Base-by-base conservation (phyloP, 108 stramenopile genomes). In the Pseudonitzschia multiseries region DNA sequence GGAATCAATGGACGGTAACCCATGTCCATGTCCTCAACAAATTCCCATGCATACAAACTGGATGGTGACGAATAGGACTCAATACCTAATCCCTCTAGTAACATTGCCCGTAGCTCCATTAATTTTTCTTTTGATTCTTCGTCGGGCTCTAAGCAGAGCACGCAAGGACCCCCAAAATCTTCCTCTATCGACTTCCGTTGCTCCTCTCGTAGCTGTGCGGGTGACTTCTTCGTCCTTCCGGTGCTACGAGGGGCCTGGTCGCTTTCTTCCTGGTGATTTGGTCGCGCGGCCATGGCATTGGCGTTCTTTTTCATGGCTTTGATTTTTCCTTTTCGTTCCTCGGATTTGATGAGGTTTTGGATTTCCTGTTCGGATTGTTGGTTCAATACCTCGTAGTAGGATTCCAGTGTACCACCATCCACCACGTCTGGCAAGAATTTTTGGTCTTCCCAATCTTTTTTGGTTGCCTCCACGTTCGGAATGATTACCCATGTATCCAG, bases 61-160 rank as follows among this genome's bases (percentile, higher is more conserved):
- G 76, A 70, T 21, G 70, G 70, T 18, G 76, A 77, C 17, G 65
- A 71, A 53, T 76, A 76, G 3, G 76, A 48, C 21, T 70, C 62
- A 57, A 70, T 63, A 41, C 71, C 65, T n/a, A 80, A 44, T 13
- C 76, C 71, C 28, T 78, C 57, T 8, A 76, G 84, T 31, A 87
- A 69, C 24, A 41, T 48, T 42, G 85, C 80, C 40, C 91, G 75
- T 21, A 93, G 71, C n/a, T 72, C 51, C 61, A 76, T 74, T 6
- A 93, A 57, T 42, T 65, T 41, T 20, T 73, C 48, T 15, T 83
- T 70, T 31, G 83, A 85, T 78, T 83, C 83, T 50, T 83, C 80
- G 62, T 89, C 77, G 10, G 91, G 91, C 51, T 89, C 87, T 27
- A 93, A 79, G 70, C 84, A 88, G 18, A 93, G 69, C 21, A 93